A percentile compares a stretch with the other conserved stretches of the same genome.
phyloP scores from a whole-genome alignment of 108 stramenopile species.

The Cyclotella cryptica region DNA sequence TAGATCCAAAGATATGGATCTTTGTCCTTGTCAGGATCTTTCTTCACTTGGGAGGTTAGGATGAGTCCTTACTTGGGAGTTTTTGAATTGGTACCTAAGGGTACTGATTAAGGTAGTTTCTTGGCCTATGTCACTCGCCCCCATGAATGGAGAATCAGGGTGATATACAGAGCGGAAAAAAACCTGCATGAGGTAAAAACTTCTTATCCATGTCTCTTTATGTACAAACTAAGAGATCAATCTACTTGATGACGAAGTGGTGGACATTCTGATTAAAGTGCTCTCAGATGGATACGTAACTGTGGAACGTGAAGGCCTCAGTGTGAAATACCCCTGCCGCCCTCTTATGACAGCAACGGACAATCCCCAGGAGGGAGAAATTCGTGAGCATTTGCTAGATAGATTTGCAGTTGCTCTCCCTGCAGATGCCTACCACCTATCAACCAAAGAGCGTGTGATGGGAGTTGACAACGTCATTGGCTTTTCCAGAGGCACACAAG shows the following conservation, averaged over 20 bases:
- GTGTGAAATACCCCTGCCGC: conserved; percentile 68
- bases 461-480: conserved; percentile 58
- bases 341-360: conserved; percentile 73
- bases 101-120: too few species aligned
- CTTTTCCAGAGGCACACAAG: conserved; percentile 44
- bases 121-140: too few species aligned
- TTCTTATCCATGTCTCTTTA: too few species aligned
- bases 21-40: too few species aligned
- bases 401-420: conserved; percentile 69
- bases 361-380: conserved; percentile 84
- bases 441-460: conserved; percentile 59
- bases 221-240: too few species aligned
- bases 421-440: conserved; percentile 59
- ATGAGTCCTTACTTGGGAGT: too few species aligned
- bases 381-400: conserved; percentile 77
- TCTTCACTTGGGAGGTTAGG: too few species aligned
- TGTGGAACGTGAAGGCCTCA: conserved; percentile 69
- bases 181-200: too few species aligned
- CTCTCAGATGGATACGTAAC: conserved; percentile 65
- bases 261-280: conserved; percentile 67
- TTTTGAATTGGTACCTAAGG: too few species aligned
- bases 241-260: conserved; percentile 69
- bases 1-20: too few species aligned
- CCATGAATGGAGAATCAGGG: too few species aligned
- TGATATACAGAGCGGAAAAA: too few species aligned